Base-by-base conservation (phyloP, 257 asterid species). In the Lavandula angustifolia region DNA sequence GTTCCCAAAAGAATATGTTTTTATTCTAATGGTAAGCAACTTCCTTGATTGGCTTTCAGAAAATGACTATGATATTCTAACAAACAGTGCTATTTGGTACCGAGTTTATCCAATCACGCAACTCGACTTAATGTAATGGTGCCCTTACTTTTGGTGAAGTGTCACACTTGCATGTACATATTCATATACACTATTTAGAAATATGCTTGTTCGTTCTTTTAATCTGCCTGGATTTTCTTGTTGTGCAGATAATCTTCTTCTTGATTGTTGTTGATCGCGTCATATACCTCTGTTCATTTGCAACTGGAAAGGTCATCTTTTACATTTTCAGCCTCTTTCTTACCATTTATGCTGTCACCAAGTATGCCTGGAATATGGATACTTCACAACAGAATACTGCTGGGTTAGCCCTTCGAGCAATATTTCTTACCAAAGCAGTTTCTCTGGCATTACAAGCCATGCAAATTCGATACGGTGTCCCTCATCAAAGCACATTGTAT, bases 191-290 rank as follows among this genome's bases (percentile, higher is more conserved):
- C 63, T 17, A 41, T 22, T 22, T 55, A 14, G 42, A 18, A 31
- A 42, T 44, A 9, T 60, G 42, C 38, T 22, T 70, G 34, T 53
- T 53, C 7, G 44, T 57, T 66, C 35, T 51, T 55, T 46, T 75
- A 61, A 68, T 66, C 13, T 33, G 16, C 71, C 67, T 69, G 46
- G 38, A 60, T 77, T 64, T 68, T 73, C 78, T 67, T 60, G 41
- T 78, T 29, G 54, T 80, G 94, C 96, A 94, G 99, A 80, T 80
- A 62, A 82, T 94, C 71, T 94, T 90, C 83, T 90, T 90, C 91
- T 83, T 94, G 94, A 94, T 94, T 41, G 90, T 94, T 73, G 90
- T 90, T 68, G 99, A 94, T 69, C 97, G 97, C 52, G 54, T 94
- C 81, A 86, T 94, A 82, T 94, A 94, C 85, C 89, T 94, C 43